phyloP scores from a whole-genome alignment of 768 basidiomycete genomes.

The Pisolithus orientalis region DNA sequence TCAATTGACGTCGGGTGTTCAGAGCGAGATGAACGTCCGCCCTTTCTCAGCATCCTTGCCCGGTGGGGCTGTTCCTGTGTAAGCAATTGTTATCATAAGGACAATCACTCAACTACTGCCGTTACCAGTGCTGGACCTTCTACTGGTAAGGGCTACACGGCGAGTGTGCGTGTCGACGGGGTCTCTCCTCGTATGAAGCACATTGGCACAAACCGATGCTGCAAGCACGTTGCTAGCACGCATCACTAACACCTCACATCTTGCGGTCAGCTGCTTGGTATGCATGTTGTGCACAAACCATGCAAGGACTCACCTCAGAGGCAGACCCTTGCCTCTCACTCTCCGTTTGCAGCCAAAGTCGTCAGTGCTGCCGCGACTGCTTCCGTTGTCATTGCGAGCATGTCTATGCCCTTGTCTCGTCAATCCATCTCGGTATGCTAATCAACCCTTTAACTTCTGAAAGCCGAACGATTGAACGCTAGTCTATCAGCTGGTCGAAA shows the following conservation, averaged over 20 bases:
- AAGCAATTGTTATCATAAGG: no score
- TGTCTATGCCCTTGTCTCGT: conserved; percentile 22
- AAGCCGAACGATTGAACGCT: conserved; percentile 4
- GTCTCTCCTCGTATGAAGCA: conserved; percentile 1
- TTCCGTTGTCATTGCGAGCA: conserved; percentile 24
- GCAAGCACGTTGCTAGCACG: conserved; percentile 26
- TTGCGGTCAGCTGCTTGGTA: conserved; percentile 17
- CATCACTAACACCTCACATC: conserved; percentile 9
- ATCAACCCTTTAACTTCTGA: conserved; percentile 5
- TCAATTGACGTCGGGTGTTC: no score
- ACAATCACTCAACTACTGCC: no score
- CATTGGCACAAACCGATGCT: conserved; percentile 14
- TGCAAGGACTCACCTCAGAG: conserved; percentile 27
- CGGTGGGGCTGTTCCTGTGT: no score
- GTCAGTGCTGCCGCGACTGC: conserved; percentile 27
- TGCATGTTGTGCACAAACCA: conserved; percentile 22
- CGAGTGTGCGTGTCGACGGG: neutral
- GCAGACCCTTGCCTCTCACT: conserved; percentile 15
- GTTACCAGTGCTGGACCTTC: no score
- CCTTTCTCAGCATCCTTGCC: no score
- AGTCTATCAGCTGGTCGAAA: conserved; percentile 29
- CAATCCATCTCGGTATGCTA: conserved; percentile 26
- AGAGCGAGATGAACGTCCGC: no score
- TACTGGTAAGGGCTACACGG: no score
- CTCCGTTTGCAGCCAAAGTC: conserved; percentile 24